phyloP scores from a whole-genome alignment of 257 asterid genomes.

The Nicotiana sylvestris region DNA sequence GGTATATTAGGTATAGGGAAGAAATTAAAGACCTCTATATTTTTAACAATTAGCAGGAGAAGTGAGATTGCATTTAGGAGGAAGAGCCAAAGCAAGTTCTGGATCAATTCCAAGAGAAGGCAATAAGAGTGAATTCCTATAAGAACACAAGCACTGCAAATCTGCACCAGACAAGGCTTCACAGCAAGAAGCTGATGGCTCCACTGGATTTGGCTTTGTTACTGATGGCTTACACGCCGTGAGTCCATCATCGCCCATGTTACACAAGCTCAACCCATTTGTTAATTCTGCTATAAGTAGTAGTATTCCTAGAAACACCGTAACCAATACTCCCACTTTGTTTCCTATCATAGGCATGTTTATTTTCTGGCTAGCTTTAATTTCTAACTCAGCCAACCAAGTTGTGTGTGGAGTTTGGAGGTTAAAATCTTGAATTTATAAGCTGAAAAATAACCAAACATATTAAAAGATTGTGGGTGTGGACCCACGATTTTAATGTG shows the following conservation, averaged over 20 bases:
- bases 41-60: constrained; percentile 38
- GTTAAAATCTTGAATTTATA: neutral
- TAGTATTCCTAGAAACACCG: neutral
- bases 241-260: constrained; percentile 46
- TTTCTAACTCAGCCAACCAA: neutral
- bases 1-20: neutral
- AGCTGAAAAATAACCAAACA: neutral
- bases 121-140: constrained; percentile 45
- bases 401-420: neutral
- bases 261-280: constrained; percentile 25
- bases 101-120: constrained; percentile 81
- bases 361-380: neutral
- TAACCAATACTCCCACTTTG: neutral
- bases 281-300: neutral
- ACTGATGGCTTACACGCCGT: constrained; percentile 48
- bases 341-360: neutral
- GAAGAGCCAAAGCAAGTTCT: constrained; percentile 62
- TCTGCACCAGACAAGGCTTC: constrained; percentile 52
- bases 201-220: constrained; percentile 35
- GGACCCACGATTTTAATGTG: too few species aligned
- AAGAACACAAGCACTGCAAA: constrained; percentile 54
- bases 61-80: constrained; percentile 53
- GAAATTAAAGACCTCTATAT: neutral
- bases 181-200: constrained; percentile 52
- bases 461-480: too few species aligned